phyloP scores from a whole-genome alignment of 352 stramenopile species.

The Plasmopara muralis region DNA sequence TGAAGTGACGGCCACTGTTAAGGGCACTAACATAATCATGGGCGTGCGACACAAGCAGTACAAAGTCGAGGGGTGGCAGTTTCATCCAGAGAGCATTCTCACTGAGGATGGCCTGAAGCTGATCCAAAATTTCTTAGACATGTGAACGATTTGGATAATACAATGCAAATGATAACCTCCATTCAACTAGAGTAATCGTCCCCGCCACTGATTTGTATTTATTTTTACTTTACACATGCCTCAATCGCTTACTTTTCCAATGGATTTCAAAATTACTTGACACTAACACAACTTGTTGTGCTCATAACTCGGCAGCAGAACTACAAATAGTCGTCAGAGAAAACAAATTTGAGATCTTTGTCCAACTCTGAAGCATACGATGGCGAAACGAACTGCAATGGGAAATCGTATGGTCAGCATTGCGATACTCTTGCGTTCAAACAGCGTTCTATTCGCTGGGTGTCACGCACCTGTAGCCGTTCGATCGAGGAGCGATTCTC shows the following conservation, averaged over 20 bases:
- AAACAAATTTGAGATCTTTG: slow-evolving; percentile 62
- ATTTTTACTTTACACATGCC: slow-evolving; percentile 19
- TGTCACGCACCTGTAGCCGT: slow-evolving; percentile 44
- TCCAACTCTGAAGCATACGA: slow-evolving; percentile 31
- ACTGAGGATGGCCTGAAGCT: slow-evolving; percentile 76
- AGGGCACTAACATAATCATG: slow-evolving; percentile 86
- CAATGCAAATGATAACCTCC: not conserved
- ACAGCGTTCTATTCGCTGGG: not conserved
- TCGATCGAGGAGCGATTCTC: slow-evolving; percentile 73
- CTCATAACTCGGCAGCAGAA: slow-evolving; percentile 1
- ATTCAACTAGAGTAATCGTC: no score
- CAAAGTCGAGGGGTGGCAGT: slow-evolving; percentile 85
- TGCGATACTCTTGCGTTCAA: no score
- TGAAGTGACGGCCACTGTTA: slow-evolving; percentile 77
- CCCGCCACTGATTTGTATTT: slow-evolving; percentile 1
- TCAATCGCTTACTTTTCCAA: not conserved
- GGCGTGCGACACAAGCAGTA: slow-evolving; percentile 82
- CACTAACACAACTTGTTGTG: not conserved
- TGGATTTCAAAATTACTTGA: not conserved
- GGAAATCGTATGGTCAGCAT: no score
- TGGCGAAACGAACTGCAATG: slow-evolving; percentile 39
- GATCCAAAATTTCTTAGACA: slow-evolving; percentile 85
- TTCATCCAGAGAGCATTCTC: slow-evolving; percentile 85
- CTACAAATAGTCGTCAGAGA: slow-evolving; percentile 54
- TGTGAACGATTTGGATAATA: slow-evolving; percentile 32